Base-by-base conservation (phyloP, 2,329 filamentous ascomycete species). In the Berkeleyomyces rouxiae region DNA sequence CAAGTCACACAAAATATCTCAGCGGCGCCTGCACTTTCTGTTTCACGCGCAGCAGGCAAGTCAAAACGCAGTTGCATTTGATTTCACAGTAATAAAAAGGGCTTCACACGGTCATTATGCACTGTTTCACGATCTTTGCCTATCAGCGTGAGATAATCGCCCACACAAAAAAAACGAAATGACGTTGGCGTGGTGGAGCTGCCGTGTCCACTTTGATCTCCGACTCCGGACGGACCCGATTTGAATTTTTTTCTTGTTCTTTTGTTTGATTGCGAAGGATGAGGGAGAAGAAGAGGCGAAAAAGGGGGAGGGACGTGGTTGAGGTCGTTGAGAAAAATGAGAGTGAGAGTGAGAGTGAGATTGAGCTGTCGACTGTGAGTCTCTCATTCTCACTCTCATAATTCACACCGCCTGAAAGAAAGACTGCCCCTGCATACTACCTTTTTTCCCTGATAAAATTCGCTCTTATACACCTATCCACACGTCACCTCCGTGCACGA, bases 161-260 rank as follows among this genome's bases (percentile, higher is more conserved):
- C 39, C 7, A 55, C 37, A 58, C 36, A 37, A n/a, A 31, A 23
- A 53, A 61, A 36, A 53, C 37, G 23, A 55, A 61, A 53, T 42
- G 36, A 55, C n/a, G 49, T 46, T 61, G 11, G 57, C 46, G n/a
- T 61, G 7, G 46, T 55, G 57, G 44, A 44, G 42, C 44, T 37
- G 42, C 42, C 47, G 60, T 40, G 40, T 53, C 60, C 60, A 57
- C 49, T 46, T 61, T 61, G 46, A 61, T 43, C 23, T 61, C 59
- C 59, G 59, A 61, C 47, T 61, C 59, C 59, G 59, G 47, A 53
- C 49, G 47, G 47, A 55, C 39, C 59, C 59, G 57, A 59, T 59
- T 40, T 33, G 42, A 44, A 36, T 7, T 59, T 44, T 33, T 44
- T 44, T 44, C 4, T 44, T 16, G 33, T 43, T 23, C 33, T 44